Conservation (phyloP, 1,139 yeast genomes). For the Nakaseomyces bracarensis region DNA sequence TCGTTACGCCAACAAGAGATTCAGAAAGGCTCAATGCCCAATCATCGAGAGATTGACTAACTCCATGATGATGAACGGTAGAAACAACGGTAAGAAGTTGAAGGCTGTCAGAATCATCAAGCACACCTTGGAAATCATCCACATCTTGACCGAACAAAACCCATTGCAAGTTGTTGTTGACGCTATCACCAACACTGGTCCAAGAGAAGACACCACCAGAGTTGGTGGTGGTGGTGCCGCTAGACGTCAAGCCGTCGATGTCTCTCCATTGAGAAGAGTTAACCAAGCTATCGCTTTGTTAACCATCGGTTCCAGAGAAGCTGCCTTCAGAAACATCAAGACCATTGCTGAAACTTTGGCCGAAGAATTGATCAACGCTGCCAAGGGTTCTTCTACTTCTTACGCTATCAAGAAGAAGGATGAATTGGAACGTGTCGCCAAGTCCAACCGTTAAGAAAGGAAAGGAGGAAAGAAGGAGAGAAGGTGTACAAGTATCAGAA, state of each 20-base stretch:
- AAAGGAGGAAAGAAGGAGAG: conserved; percentile 5
- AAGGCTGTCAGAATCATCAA: conserved; percentile 99
- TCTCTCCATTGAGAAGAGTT: conserved; percentile 99
- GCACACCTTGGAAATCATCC: conserved; percentile 97
- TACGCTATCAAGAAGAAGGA: conserved; percentile 99
- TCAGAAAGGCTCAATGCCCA: conserved; percentile 99
- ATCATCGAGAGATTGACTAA: conserved; percentile 98
- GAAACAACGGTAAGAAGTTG: conserved; percentile 99
- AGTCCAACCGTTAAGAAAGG: conserved; percentile 90
- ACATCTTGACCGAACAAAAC: conserved; percentile 98
- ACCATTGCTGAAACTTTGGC: conserved; percentile 99
- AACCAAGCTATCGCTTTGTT: conserved; percentile 98
- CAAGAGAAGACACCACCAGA: conserved; percentile 99
- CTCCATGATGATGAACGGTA: conserved; percentile 99
- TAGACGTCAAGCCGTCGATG: conserved; percentile 99
- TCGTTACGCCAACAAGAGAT: conserved; percentile 98
- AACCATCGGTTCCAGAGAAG: conserved; percentile 99
- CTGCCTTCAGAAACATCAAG: conserved; percentile 99
- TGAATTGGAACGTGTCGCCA: conserved; percentile 99
- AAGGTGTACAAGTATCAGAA: neutral
- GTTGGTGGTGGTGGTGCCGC: conserved; percentile 99
- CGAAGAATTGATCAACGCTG: conserved; percentile 99
- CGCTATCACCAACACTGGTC: conserved; percentile 99
- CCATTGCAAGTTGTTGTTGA: conserved; percentile 99
- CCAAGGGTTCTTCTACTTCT: conserved; percentile 99